A percentile compares a stretch with the other conserved stretches of the same genome.
Conservation (phyloP, 305 asterid genomes). For the Fraxinus ornus region DNA sequence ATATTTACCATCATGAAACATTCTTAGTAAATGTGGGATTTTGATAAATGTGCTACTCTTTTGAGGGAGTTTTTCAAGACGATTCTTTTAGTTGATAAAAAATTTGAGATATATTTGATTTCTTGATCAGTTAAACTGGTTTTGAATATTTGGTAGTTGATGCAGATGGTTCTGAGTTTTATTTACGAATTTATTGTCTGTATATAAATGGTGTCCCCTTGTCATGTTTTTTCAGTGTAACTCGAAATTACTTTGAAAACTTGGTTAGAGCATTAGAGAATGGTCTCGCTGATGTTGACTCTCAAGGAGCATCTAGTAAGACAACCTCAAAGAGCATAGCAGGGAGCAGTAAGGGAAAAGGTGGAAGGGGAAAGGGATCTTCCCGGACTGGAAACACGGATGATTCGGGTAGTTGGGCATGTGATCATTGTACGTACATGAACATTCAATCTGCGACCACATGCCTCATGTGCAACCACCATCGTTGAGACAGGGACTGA, state of each 20-base stretch:
- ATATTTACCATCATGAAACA: not conserved
- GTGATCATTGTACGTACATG: conserved; percentile 54
- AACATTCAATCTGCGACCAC: conserved; percentile 44
- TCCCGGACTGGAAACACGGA: conserved; percentile 45
- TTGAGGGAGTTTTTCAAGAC: not conserved
- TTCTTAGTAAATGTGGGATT: not conserved
- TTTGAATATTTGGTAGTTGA: not conserved
- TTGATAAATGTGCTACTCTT: not conserved
- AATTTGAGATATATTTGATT: not conserved
- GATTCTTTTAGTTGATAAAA: not conserved
- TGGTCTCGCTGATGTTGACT: conserved; percentile 79
- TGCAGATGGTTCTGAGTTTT: not conserved
- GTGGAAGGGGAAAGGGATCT: conserved; percentile 58
- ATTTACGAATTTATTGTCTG: not conserved
- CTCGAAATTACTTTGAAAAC: conserved; percentile 80
- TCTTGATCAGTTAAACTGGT: not conserved
- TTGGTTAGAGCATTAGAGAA: conserved; percentile 82
- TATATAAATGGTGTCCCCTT: conserved; percentile 6
- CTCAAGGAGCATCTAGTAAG: conserved; percentile 52
- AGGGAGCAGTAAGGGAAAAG: conserved; percentile 69
- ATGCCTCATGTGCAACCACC: conserved; percentile 55
- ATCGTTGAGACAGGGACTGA: conserved; percentile 28
- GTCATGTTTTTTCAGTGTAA: conserved; percentile 46
- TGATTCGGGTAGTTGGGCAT: conserved; percentile 52
- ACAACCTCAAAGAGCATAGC: conserved; percentile 48